Conservation (phyloP, 2,329 filamentous ascomycete genomes). For the Stachybotrys elegans region DNA sequence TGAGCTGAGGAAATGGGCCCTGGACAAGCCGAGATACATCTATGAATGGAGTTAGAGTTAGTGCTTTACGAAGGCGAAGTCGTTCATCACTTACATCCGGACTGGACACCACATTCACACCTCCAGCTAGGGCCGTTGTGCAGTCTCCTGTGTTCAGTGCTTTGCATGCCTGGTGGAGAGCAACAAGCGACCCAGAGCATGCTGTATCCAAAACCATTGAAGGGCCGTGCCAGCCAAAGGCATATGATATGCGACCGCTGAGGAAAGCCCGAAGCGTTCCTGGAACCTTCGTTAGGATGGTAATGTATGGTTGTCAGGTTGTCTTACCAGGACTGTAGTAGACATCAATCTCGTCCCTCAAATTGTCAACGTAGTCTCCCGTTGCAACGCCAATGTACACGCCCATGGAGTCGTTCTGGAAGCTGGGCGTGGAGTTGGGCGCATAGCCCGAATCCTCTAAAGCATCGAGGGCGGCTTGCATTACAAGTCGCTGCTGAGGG, state of each 20-base stretch:
- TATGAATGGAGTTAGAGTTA: too few relatives aligned
- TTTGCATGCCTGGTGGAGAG: slow-evolving; percentile 23
- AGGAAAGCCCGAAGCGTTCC: slow-evolving; percentile 21
- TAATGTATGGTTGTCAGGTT: too few relatives aligned
- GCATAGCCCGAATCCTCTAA: slow-evolving; percentile 16
- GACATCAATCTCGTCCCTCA: slow-evolving; percentile 3
- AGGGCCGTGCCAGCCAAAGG: slow-evolving; percentile 29
- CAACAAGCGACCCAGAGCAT: slow-evolving; percentile 26
- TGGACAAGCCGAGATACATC: too few relatives aligned
- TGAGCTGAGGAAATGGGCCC: slow-evolving; percentile 20
- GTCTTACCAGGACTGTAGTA: slow-evolving; percentile 18
- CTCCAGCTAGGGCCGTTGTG: slow-evolving; percentile 26
- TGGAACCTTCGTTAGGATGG: too few relatives aligned
- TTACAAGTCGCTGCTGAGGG: slow-evolving; percentile 26
- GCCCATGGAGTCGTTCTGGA: slow-evolving; percentile 20
- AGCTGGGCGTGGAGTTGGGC: not conserved
- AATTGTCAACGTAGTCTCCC: slow-evolving; percentile 33
- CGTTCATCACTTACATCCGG: too few relatives aligned
- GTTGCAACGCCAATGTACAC: slow-evolving; percentile 28
- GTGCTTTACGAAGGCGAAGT: too few relatives aligned
- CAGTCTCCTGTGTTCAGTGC: slow-evolving; percentile 20
- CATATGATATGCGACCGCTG: slow-evolving; percentile 22
- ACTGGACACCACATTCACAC: too few relatives aligned
- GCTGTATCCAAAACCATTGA: slow-evolving; percentile 27
- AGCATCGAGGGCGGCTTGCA: slow-evolving; percentile 34